Conservation (phyloP, 805 yeast genomes). For the Wickerhamiella vanderwaltii region DNA sequence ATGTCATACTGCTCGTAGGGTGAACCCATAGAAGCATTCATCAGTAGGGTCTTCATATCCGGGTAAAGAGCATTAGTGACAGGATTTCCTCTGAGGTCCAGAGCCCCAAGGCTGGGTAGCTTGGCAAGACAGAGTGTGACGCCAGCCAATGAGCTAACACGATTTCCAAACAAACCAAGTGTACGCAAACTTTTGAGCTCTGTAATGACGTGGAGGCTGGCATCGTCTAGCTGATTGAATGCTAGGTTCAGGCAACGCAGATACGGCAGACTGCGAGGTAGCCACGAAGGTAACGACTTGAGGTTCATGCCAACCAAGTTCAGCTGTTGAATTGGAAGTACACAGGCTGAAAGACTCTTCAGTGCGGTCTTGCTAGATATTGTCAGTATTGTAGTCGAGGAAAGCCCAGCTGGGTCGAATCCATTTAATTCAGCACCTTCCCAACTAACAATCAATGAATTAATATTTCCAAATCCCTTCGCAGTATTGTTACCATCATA, state of each 20-base stretch:
- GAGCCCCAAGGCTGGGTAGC: conserved; percentile 13
- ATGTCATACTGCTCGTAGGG: conserved; percentile 9
- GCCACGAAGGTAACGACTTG: conserved; percentile 16
- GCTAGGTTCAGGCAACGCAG: conserved; percentile 18
- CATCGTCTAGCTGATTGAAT: conserved; percentile 18
- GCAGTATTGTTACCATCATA: conserved; percentile 20
- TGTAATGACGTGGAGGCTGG: conserved; percentile 8
- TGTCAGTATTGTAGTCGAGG: conserved; percentile 13
- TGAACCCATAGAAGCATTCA: conserved; percentile 4
- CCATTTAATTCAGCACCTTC: background rate
- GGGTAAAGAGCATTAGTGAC: conserved; percentile 9
- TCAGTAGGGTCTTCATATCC: conserved; percentile 4
- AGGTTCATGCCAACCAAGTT: conserved; percentile 15
- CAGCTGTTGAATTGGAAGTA: conserved; percentile 20
- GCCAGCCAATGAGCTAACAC: conserved; percentile 8
- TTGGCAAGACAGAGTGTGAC: conserved; percentile 6
- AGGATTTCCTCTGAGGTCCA: conserved; percentile 18
- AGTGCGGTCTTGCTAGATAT: conserved; percentile 10
- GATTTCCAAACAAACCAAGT: conserved; percentile 19
- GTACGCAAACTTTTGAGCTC: conserved; percentile 17
- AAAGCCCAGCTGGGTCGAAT: conserved; percentile 12
- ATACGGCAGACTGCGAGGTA: conserved; percentile 18
- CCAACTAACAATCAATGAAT: conserved; percentile 19
- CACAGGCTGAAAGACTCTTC: background rate
- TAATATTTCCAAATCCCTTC: conserved; percentile 11